Percentiles rank a stretch among this genome's conserved stretches.
Evolutionary conservation across 2,329 filamentous ascomycete species (phyloP).

Genomic region (Xylariaceae sp.): DNA sequence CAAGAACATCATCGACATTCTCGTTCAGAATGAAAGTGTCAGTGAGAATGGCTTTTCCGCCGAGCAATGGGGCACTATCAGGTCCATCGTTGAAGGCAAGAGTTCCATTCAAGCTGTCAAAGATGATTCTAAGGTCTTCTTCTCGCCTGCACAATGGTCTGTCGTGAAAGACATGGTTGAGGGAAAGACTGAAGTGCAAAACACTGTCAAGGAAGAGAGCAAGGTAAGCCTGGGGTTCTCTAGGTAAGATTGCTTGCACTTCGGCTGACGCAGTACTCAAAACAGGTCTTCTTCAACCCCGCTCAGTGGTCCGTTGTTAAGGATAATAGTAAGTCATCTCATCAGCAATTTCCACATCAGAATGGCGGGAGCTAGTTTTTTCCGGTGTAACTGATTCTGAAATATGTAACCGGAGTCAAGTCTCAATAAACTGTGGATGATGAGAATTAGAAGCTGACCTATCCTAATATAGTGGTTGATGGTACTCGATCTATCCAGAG

Average conservation of each 20-base stretch:
- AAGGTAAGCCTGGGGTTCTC: not conserved
- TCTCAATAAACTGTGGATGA: too few species aligned
- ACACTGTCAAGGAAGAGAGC: not conserved
- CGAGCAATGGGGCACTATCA: constrained; percentile 1
- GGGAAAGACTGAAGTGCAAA: not conserved
- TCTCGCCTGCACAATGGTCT: constrained; percentile 2
- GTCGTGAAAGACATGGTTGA: constrained; percentile 4
- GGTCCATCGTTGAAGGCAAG: not conserved
- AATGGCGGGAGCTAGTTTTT: too few species aligned
- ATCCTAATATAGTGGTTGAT: not conserved
- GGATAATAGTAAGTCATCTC: not conserved
- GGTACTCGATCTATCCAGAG: constrained; percentile 1
- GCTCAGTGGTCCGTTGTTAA: constrained; percentile 2
- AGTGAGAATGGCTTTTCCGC: not conserved
- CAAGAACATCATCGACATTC: not conserved
- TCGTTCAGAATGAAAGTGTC: not conserved
- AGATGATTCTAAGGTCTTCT: constrained; percentile 1
- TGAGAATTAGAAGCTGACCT: too few species aligned
- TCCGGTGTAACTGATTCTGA: too few species aligned
- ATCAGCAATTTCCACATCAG: too few species aligned
- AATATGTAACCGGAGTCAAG: too few species aligned
- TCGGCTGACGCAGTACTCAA: not conserved
- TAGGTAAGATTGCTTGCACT: not conserved
- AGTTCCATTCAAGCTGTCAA: not conserved
- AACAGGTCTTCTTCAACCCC: constrained; percentile 1